Conservation (phyloP, 176 grass and related monocot species). For the Guadua angustifolia region DNA sequence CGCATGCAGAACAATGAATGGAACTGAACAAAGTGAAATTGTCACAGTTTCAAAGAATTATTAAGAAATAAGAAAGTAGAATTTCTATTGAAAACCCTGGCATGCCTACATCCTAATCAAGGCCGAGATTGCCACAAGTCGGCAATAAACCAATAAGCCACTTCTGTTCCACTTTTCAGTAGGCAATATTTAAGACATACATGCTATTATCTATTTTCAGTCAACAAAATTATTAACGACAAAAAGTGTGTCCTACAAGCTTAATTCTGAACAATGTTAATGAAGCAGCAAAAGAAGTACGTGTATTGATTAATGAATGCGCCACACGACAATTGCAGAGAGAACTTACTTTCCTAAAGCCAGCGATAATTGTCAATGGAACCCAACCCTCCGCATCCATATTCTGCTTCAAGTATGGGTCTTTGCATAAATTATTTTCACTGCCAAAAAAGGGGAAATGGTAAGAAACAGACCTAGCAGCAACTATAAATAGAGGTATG, state of each 20-base stretch:
- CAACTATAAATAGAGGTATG: background rate
- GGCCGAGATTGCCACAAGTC: too few species aligned
- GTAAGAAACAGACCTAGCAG: background rate
- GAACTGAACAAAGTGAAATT: too few species aligned
- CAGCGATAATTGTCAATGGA: slow-evolving; percentile 40
- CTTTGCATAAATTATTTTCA: slow-evolving; percentile 45
- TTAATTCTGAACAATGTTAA: background rate
- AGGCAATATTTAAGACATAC: background rate
- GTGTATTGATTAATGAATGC: background rate
- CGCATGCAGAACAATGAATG: too few species aligned
- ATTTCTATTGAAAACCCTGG: too few species aligned
- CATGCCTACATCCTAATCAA: too few species aligned
- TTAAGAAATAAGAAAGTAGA: too few species aligned
- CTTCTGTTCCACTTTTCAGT: too few species aligned
- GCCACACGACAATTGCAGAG: background rate
- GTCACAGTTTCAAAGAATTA: too few species aligned
- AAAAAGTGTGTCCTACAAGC: background rate
- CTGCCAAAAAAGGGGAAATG: slow-evolving; percentile 31
- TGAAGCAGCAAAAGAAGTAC: background rate
- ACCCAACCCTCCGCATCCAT: slow-evolving; percentile 69
- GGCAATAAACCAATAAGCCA: too few species aligned
- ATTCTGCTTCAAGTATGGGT: slow-evolving; percentile 22
- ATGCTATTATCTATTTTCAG: background rate
- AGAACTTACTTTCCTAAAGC: slow-evolving; percentile 45
- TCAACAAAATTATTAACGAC: background rate